Evolutionary conservation across 108 stramenopile genomes (phyloP).

Genomic region (Conticribra weissflogii): DNA sequence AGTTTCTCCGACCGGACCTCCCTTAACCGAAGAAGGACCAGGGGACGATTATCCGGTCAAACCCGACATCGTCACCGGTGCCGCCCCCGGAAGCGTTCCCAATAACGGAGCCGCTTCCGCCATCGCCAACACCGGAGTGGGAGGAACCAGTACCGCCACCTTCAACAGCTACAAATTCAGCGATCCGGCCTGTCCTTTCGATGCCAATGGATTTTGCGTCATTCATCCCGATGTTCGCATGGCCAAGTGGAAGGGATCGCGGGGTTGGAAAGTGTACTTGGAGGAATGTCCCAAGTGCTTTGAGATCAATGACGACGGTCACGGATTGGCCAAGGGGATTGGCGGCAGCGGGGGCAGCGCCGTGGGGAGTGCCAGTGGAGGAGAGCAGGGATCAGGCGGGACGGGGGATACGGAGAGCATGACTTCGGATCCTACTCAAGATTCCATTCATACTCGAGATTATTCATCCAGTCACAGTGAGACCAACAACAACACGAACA

Average conservation of each 20-base stretch:
- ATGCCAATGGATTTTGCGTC: neutral
- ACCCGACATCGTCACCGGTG: too few species aligned
- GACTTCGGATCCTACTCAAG: neutral
- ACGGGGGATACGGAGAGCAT: neutral
- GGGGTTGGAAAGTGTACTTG: neutral
- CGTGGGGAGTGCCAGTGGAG: too few species aligned
- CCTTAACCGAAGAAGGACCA: too few species aligned
- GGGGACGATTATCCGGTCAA: too few species aligned
- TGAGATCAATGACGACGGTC: neutral
- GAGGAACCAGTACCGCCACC: too few species aligned
- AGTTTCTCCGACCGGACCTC: too few species aligned
- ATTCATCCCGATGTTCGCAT: neutral
- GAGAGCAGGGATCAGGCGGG: too few species aligned
- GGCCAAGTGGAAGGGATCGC: neutral
- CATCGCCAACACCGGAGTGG: too few species aligned
- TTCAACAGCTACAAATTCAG: neutral
- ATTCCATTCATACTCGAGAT: neutral
- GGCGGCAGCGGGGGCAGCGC: neutral
- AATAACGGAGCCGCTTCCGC: too few species aligned
- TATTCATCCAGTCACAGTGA: neutral
- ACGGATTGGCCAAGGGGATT: neutral
- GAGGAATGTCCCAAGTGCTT: conserved; percentile 3
- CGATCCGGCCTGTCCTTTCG: neutral
- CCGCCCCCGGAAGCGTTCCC: too few species aligned
- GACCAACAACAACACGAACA: neutral